Evolutionary conservation across 306 rosid species (phyloP).

Genomic region (Malus domestica): ASM211411v1 NC_041797.1:7659001-7659500

Average conservation of each 20-base stretch:
- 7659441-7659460: background rate
- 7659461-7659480: background rate
- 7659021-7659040: background rate
- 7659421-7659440: too few species aligned
- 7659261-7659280: background rate
- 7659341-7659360: background rate
- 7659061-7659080: background rate
- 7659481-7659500: background rate
- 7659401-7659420: background rate
- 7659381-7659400: background rate
- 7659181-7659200: background rate
- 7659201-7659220: background rate
- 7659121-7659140: background rate
- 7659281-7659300: background rate
- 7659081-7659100: background rate
- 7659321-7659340: background rate
- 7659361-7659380: background rate
- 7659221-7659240: background rate
- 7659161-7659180: background rate
- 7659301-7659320: background rate
- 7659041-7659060: slow-evolving; percentile 7
- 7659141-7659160: background rate
- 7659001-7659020: slow-evolving; percentile 28
- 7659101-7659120: background rate
- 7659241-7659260: background rate